Base-by-base conservation (phyloP, 768 basidiomycete genomes). In the Lactarius hatsudake region DNA sequence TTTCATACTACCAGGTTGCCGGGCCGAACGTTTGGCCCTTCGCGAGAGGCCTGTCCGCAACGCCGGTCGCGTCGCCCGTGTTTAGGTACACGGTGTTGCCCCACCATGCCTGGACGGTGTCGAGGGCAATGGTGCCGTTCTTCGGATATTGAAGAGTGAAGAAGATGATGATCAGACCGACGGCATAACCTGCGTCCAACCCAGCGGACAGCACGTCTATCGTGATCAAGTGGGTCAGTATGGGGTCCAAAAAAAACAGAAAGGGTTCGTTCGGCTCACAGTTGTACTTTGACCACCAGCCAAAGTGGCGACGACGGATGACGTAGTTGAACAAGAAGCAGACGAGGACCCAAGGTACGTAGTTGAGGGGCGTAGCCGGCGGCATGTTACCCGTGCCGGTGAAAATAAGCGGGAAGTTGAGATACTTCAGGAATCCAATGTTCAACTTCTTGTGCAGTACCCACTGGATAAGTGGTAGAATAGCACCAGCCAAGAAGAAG, bases 401-500 rank as follows among this genome's bases (percentile, higher is more conserved):
- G 72, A 82, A 79, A 62, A 82, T 73, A 66, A 82, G 76, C 0
- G 81, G 81, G 71, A 80, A 83, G 73, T 87, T 84, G 26, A 90
- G 89, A 79, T 82, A 94, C 72, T 80, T 83, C 72, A 80, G 76
- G 61, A 81, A 63, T 5, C 12, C 10, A 13, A 67, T 0, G 12
- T 23, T 60, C 55, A 64, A 64, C 30, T 34, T 63, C 55, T 59
- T 62, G 28, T 70, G 78, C 64, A 88, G 71, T 67, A 86, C 67
- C 73, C 83, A 92, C 45, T 83, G 80, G 57, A 83, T 62, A 64
- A 83, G 36, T 0, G 92, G 92, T 61, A 83, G 81, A 59, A 87
- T 12, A 59, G 86, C 82, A 20, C 93, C 93, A 64, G 89, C 73
- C 65, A 92, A 83, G 89, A 94, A 94, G 79, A 91, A 93, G 75